Percentiles rank a stretch among this genome's conserved stretches.
Conservation (phyloP, 164 flowering plant genomes). For the Umbellularia californica region DNA sequence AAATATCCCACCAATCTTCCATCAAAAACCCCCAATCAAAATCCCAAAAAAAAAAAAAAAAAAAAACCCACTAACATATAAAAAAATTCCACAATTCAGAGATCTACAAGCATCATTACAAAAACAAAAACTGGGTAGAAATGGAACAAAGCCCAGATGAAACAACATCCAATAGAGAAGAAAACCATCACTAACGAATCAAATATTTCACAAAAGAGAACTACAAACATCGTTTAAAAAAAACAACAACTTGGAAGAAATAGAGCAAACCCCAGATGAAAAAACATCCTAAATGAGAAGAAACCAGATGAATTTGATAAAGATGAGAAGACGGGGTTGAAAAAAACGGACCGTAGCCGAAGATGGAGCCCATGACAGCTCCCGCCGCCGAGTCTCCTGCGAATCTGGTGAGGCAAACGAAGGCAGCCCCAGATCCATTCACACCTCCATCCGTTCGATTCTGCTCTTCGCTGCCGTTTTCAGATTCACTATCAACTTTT, state of each 20-base stretch:
- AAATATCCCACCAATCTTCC: too few relatives aligned
- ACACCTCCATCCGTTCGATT: background rate
- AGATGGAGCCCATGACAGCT: constrained; percentile 84
- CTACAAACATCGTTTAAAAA: too few relatives aligned
- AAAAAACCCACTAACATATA: too few relatives aligned
- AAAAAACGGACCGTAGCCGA: constrained; percentile 64
- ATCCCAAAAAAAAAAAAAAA: too few relatives aligned
- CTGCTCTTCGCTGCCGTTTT: constrained; percentile 19
- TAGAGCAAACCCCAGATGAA: background rate
- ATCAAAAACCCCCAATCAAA: too few relatives aligned
- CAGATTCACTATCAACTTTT: constrained; percentile 31
- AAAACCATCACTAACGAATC: background rate
- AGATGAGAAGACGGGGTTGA: background rate
- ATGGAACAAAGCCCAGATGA: background rate
- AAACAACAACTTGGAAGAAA: background rate
- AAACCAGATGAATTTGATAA: background rate
- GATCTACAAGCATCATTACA: too few relatives aligned
- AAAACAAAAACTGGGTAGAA: too few relatives aligned
- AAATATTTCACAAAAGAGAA: background rate
- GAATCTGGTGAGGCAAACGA: constrained; percentile 60
- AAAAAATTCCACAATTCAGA: too few relatives aligned
- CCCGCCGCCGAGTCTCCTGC: constrained; percentile 81
- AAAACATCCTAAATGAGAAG: background rate
- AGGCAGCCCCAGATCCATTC: constrained; percentile 27
- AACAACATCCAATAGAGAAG: background rate